These are phyloP conservation scores for Cyclotella sp. DNA, from an alignment of 108 stramenopile genomes.

Conservation along the genomic window DNA sequence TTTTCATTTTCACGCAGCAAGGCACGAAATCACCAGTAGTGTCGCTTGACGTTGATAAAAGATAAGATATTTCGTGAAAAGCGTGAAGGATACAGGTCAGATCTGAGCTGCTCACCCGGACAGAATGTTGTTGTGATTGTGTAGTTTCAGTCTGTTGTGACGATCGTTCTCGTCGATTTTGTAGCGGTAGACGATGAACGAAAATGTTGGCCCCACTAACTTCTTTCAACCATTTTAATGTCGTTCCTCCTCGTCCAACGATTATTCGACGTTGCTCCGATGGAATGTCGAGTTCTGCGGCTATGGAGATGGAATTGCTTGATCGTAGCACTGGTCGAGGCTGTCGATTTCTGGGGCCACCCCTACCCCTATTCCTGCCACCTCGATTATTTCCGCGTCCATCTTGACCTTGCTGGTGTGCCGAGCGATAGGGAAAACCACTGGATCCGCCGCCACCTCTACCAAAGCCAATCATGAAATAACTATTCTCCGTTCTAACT, in stretches of 20 bases:
- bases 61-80: constrained; percentile 31
- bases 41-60: constrained; percentile 23
- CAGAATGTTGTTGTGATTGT: constrained; percentile 26
- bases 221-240: constrained; percentile 28
- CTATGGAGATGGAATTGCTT: neutral
- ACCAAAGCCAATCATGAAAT: constrained; percentile 37
- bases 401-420: constrained; percentile 47
- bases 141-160: constrained; percentile 2
- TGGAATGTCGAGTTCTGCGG: constrained; percentile 30
- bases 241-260: constrained; percentile 30
- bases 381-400: constrained; percentile 26
- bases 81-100: constrained; percentile 26
- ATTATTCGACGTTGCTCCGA: constrained; percentile 27
- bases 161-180: neutral
- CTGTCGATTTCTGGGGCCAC: neutral
- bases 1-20: constrained; percentile 34
- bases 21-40: constrained; percentile 12
- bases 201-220: constrained; percentile 32
- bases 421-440: constrained; percentile 38
- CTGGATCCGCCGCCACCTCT: constrained; percentile 37
- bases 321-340: neutral
- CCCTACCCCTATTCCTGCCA: constrained; percentile 10
- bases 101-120: constrained; percentile 32
- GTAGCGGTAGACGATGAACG: constrained; percentile 21
- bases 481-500: too few relatives aligned